Evolutionary conservation across 768 basidiomycete species (phyloP), one percentile per base, ranked within the genome.

Genomic region (Agrocybe chaxingu): DNA sequence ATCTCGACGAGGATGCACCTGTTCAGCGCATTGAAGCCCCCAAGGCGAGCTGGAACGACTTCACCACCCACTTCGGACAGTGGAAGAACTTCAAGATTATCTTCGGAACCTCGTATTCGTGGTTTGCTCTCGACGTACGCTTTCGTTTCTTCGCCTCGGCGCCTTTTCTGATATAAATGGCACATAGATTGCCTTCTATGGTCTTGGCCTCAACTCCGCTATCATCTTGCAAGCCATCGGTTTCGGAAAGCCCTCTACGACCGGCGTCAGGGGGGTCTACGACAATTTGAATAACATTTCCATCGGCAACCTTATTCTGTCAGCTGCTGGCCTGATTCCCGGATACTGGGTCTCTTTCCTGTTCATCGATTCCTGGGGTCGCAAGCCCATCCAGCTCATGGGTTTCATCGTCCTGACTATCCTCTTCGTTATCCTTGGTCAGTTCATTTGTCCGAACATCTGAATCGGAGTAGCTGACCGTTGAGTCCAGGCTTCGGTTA

Each of bases 121-220:
- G 92, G 92, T 94, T 94, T 54, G 92, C 91, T 7, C 79, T 92
- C 19, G 91, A 90, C 57, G 85, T 85, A 31, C 48, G 85, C 73
- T 5, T 18, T 18, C 6, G 13, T 42, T 45, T 18, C 36, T 45
- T 42, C 33, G 2, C 7, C n/a, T 2, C 12, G 40, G 29, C 2
- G 13, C n/a, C 32, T 24, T 11, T 8, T 51, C 38, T 13, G 18
- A 16, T 10, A 8, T 59, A 6, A 50, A 8, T 51, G 2, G n/a
- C 39, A 45, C 56, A 10, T 24, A 88, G 82, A 83, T 94, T 48
- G 90, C 91, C 7, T 94, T 90, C 71, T 93, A 94, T 65, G 92
- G 91, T 45, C 78, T 96, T 34, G 87, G 90, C 48, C 78, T 96
- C 49, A 95, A 95, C 70, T 88, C 84, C 3, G 76, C 81, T 33